These are phyloP conservation scores for Floccularia luteovirens DNA, from an alignment of 768 basidiomycete species.

Conservation along the genomic window DNA sequence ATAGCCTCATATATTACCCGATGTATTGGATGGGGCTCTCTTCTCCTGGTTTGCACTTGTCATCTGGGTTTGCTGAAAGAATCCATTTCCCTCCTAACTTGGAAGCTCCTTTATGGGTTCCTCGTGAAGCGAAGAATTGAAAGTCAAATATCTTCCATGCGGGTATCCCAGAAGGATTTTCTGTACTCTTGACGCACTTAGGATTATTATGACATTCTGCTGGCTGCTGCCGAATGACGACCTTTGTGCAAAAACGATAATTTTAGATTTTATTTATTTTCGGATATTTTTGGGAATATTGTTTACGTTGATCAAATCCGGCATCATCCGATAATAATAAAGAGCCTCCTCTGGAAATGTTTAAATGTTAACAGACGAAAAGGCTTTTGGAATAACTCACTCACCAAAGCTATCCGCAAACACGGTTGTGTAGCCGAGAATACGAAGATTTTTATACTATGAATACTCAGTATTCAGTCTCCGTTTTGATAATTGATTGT, in stretches of 20 bases:
- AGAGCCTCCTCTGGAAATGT: slow-evolving; percentile 13
- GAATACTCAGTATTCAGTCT: background rate
- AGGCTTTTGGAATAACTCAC: background rate
- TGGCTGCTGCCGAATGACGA: slow-evolving; percentile 17
- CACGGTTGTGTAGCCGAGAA: slow-evolving; percentile 16
- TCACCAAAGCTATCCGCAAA: slow-evolving; percentile 17
- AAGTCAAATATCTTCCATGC: slow-evolving; percentile 28
- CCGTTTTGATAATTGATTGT: background rate
- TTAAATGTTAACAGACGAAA: background rate
- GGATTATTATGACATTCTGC: slow-evolving; percentile 16
- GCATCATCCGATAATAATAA: slow-evolving; percentile 21
- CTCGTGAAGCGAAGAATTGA: slow-evolving; percentile 17
- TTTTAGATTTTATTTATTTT: background rate
- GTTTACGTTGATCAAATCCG: slow-evolving; percentile 20
- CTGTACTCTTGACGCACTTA: slow-evolving; percentile 17
- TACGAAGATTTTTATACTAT: slow-evolving; percentile 16
- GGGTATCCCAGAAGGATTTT: slow-evolving; percentile 24
- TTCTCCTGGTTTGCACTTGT: slow-evolving; percentile 6
- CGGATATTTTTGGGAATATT: background rate
- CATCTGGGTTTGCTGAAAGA: slow-evolving; percentile 20
- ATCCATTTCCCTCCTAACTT: slow-evolving; percentile 22
- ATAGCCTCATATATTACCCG: slow-evolving; percentile 6
- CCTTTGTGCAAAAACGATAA: slow-evolving; percentile 7
- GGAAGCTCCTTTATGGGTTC: slow-evolving; percentile 9
- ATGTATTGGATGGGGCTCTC: slow-evolving; percentile 15